These are phyloP conservation scores for Zalerion maritima DNA, from an alignment of 495 filamentous ascomycete genomes.

Conservation along the genomic window DNA sequence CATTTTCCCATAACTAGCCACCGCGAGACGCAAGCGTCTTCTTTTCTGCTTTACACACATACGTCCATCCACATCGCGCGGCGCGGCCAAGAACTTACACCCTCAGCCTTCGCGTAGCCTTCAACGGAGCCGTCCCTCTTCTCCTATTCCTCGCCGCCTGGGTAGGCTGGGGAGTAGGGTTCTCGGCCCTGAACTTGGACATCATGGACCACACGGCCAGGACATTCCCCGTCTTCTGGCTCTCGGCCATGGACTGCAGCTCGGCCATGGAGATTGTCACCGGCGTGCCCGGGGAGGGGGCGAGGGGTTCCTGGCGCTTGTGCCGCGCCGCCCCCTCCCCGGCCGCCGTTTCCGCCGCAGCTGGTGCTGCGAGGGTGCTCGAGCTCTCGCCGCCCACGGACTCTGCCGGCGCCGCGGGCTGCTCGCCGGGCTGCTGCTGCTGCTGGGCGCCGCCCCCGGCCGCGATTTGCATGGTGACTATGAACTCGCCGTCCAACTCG, in stretches of 20 bases:
- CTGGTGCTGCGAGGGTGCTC: background rate
- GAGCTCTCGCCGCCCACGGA: background rate
- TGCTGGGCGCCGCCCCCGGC: background rate
- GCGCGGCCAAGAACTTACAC: too few relatives aligned
- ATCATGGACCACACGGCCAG: too few relatives aligned
- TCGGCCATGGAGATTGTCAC: conserved; percentile 4
- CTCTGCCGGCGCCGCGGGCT: background rate
- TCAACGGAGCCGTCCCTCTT: too few relatives aligned
- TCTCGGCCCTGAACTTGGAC: too few relatives aligned
- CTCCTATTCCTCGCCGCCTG: too few relatives aligned
- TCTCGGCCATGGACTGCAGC: conserved; percentile 1
- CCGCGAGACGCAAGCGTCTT: too few relatives aligned
- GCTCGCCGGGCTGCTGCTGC: background rate
- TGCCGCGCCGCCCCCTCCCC: background rate
- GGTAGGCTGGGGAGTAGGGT: too few relatives aligned
- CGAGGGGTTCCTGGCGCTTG: background rate
- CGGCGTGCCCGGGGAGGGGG: background rate
- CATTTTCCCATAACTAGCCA: too few relatives aligned
- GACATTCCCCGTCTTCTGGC: conserved; percentile 2
- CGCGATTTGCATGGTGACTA: conserved; percentile 9
- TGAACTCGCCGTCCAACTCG: conserved; percentile 14
- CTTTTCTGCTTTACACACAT: too few relatives aligned
- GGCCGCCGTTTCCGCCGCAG: background rate
- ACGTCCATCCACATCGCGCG: too few relatives aligned
- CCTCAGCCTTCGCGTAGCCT: too few relatives aligned